These are phyloP conservation scores for Rhizopus arrhizus DNA, from an alignment of 371 early-diverging fungal species.

Conservation along the genomic window DNA sequence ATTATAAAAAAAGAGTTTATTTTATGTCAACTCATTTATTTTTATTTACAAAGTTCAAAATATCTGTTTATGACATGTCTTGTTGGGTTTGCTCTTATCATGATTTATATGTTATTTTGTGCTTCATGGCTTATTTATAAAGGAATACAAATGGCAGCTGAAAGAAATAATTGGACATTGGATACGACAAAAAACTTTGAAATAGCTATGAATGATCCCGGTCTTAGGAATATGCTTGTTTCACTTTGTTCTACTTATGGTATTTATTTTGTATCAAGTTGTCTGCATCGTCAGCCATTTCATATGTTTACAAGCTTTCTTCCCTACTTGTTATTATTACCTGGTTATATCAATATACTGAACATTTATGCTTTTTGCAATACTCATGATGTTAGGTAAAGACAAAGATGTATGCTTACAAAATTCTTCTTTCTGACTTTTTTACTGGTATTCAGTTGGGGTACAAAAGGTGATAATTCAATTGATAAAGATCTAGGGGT, in stretches of 20 bases:
- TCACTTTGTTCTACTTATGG: constrained; percentile 68
- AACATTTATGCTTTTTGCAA: constrained; percentile 77
- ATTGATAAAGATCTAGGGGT: constrained; percentile 64
- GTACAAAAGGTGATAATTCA: constrained; percentile 88
- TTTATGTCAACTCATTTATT: neutral
- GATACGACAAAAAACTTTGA: constrained; percentile 35
- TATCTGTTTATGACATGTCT: constrained; percentile 45
- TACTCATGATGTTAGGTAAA: constrained; percentile 70
- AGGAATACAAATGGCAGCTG: constrained; percentile 47
- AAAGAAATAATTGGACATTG: constrained; percentile 27
- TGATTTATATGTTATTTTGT: constrained; percentile 51
- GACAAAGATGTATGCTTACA: no score
- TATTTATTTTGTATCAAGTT: constrained; percentile 61
- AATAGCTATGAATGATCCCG: constrained; percentile 39
- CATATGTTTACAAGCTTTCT: constrained; percentile 71
- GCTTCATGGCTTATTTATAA: constrained; percentile 52
- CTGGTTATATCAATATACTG: constrained; percentile 66
- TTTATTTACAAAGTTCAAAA: constrained; percentile 33
- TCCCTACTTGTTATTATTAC: constrained; percentile 64
- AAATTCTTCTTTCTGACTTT: neutral
- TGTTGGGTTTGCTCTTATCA: constrained; percentile 41
- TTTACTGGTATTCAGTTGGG: constrained; percentile 67
- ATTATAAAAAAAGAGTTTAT: constrained; percentile 2
- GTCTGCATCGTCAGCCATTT: constrained; percentile 66
- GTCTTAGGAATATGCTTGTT: constrained; percentile 61